Conservation (phyloP, 768 basidiomycete genomes). For the Trametes sanguinea region DNA sequence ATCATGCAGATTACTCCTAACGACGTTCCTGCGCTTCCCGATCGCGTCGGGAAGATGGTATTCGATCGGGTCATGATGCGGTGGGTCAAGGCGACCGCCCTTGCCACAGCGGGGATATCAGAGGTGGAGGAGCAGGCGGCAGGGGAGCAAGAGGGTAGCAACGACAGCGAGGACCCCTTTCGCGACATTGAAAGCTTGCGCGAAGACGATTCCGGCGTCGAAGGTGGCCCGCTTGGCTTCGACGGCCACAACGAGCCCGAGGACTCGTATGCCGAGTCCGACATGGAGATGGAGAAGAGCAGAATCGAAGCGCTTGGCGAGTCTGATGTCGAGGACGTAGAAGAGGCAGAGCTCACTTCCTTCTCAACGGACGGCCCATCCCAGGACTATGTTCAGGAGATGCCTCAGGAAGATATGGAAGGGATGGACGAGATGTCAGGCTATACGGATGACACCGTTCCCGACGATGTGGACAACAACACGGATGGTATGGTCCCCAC, state of each 20-base stretch:
- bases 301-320: slow-evolving; percentile 53
- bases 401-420: slow-evolving; percentile 35
- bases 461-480: slow-evolving; percentile 37
- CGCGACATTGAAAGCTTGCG: slow-evolving; percentile 85
- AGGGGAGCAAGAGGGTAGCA: slow-evolving; percentile 40
- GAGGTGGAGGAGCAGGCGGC: slow-evolving; percentile 36
- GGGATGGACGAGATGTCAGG: slow-evolving; percentile 19
- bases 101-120: slow-evolving; percentile 31
- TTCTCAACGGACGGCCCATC: slow-evolving; percentile 70
- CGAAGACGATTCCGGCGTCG: slow-evolving; percentile 41
- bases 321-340: slow-evolving; percentile 53
- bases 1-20: slow-evolving; percentile 80
- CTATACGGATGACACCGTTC: slow-evolving; percentile 43
- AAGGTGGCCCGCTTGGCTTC: neutral
- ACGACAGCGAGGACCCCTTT: slow-evolving; percentile 86
- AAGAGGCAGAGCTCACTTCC: slow-evolving; percentile 67
- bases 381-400: slow-evolving; percentile 51
- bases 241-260: slow-evolving; percentile 16
- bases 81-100: slow-evolving; percentile 72
- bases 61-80: slow-evolving; percentile 82
- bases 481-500: slow-evolving; percentile 27
- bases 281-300: slow-evolving; percentile 29
- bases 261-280: slow-evolving; percentile 2
- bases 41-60: slow-evolving; percentile 84
- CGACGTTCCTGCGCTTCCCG: slow-evolving; percentile 73